A percentile compares a stretch with the other conserved stretches of the same genome.
Conservation (phyloP, 1,284 basidiomycete species). For the Leccinum pachyderme region DNA sequence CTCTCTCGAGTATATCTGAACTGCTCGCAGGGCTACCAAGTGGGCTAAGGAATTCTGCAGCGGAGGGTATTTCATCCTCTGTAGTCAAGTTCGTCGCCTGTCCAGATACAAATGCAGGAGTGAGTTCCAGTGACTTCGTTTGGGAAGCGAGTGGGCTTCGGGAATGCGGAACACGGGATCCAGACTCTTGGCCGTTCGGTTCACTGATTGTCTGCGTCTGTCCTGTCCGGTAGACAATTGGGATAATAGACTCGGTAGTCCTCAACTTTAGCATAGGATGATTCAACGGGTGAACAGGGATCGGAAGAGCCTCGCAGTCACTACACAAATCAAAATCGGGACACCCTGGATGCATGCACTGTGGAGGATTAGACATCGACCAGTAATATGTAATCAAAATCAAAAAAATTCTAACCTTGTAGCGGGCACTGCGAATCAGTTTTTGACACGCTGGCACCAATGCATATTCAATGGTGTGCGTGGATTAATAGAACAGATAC, state of each 20-base stretch:
- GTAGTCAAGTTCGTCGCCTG: neutral
- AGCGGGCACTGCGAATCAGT: conserved; percentile 61
- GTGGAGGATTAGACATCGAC: conserved; percentile 11
- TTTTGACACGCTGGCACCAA: conserved; percentile 46
- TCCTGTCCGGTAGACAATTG: conserved; percentile 44
- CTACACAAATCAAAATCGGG: conserved; percentile 84
- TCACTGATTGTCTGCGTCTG: conserved; percentile 27
- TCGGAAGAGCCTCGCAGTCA: conserved; percentile 78
- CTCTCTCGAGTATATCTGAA: neutral
- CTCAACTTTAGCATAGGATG: conserved; percentile 85
- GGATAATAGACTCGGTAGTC: conserved; percentile 49
- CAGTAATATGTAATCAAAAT: neutral
- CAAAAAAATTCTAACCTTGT: conserved; percentile 50
- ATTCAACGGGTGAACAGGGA: conserved; percentile 67
- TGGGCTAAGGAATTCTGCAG: conserved; percentile 32
- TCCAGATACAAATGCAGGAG: neutral
- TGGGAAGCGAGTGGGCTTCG: neutral
- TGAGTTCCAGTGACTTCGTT: neutral
- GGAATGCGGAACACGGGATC: neutral
- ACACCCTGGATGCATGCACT: conserved; percentile 84
- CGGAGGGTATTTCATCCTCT: conserved; percentile 4
- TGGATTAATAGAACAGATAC: neutral
- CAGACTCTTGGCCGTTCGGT: neutral
- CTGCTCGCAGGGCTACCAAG: conserved; percentile 18
- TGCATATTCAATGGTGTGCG: neutral